Base-by-base conservation (phyloP, 768 basidiomycete genomes). In the Cystoderma amianthinum region DNA sequence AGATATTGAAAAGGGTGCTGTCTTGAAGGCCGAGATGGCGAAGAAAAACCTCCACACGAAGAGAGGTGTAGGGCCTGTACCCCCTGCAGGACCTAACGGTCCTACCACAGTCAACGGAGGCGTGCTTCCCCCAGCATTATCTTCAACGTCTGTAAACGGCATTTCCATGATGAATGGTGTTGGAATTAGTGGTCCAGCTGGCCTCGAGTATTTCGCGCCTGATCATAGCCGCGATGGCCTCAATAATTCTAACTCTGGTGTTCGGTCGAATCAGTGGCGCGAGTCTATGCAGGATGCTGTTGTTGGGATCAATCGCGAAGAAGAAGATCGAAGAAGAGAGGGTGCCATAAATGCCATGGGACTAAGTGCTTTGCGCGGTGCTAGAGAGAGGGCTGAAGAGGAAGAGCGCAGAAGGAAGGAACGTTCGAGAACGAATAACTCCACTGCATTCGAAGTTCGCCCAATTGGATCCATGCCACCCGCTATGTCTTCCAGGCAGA, bases 1-100 rank as follows among this genome's bases (percentile, higher is more conserved):
- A 24, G 96, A 98, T 53, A 79, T 87, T 22, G 88, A 97, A 61
- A 92, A 91, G 53, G 92, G 92, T 11, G 82, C 89, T 1, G 84
- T 93, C 2, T 61, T 99, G 28, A 98, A 97, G 61, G 96, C 95
- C 16, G 96, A 98, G 65, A 97, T 99, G 94, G 96, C 96, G 15
- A 98, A 98, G 79, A 99, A 99, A 76, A 98, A 99, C 56, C 63
- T 99, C 28, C 95, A 99, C 56, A 95, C 93, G 15, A 96, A 95
- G 67, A 72, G 90, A 28, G 87, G 87, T 2, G 82, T 91, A 17
- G 88, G 88, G n/a, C 78, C 79, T 4, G 68, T 79, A 13, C 78
- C 78, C 3, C 67, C 78, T 15, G 66, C 67, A 24, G 66, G 62
- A n/a, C 43, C 57, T 10, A 19, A 19, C 17, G n/a, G n/a, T 7